Evolutionary conservation across 2,329 filamentous ascomycete genomes (phyloP).

Genomic region (Xylaria sp.): DNA sequence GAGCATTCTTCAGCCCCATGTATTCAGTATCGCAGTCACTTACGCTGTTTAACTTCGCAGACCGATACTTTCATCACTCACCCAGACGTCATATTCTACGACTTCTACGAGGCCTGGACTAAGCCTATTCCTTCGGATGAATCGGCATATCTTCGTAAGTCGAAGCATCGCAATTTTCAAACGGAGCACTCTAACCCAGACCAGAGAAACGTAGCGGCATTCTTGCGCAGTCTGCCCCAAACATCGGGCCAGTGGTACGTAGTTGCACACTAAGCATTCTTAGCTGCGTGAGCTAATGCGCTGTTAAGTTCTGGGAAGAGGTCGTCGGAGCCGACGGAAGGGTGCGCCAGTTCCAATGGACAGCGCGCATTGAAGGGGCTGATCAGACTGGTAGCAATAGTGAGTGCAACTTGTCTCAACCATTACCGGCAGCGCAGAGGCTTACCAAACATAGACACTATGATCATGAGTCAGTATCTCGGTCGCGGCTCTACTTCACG

Average conservation of each 20-base stretch:
- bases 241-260: slow-evolving; percentile 67
- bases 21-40: background rate
- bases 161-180: background rate
- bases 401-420: slow-evolving; percentile 34
- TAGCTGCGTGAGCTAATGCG: slow-evolving; percentile 23
- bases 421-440: background rate
- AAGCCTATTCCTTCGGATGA: slow-evolving; percentile 58
- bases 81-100: slow-evolving; percentile 66
- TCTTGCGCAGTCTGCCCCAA: slow-evolving; percentile 71
- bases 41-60: slow-evolving; percentile 35
- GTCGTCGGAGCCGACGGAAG: slow-evolving; percentile 67
- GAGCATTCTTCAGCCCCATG: slow-evolving; percentile 22
- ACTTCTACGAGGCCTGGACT: slow-evolving; percentile 72
- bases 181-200: slow-evolving; percentile 25
- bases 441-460: slow-evolving; percentile 52
- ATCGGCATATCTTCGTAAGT: slow-evolving; percentile 57
- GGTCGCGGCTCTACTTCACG: slow-evolving; percentile 70
- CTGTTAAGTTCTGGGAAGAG: slow-evolving; percentile 62
- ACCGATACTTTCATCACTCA: slow-evolving; percentile 61
- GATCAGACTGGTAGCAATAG: slow-evolving; percentile 50
- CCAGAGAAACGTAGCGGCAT: slow-evolving; percentile 60
- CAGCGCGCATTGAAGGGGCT: slow-evolving; percentile 69
- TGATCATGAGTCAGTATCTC: slow-evolving; percentile 70
- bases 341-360: slow-evolving; percentile 73
- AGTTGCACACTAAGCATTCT: background rate